phyloP scores from a whole-genome alignment of 208 protist genomes.

The Leishmania tropica region DNA sequence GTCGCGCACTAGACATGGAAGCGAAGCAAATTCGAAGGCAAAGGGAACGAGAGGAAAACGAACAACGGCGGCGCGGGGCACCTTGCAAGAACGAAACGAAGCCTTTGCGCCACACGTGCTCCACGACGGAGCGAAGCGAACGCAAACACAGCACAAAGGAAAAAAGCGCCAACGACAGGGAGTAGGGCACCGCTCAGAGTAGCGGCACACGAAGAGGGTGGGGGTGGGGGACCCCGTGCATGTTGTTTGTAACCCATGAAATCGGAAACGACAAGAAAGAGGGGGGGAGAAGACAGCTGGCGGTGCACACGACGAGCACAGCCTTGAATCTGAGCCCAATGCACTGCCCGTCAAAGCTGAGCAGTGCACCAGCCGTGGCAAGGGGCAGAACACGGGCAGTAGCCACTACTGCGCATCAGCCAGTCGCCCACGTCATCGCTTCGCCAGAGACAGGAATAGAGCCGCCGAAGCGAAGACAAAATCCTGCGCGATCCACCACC shows the following conservation, averaged over 20 bases:
- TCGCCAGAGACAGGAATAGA: not conserved
- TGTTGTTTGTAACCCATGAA: not conserved
- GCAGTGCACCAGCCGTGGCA: not conserved
- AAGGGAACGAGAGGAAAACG: constrained; percentile 2
- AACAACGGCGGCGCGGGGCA: not conserved
- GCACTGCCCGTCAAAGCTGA: not conserved
- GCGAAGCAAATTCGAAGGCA: not conserved
- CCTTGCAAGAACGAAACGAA: not conserved
- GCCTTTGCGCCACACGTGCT: not conserved
- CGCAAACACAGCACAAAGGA: not conserved
- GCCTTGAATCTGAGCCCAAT: not conserved
- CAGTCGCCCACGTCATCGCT: not conserved
- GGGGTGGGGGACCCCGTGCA: not conserved
- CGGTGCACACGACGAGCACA: not conserved
- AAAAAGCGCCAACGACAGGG: not conserved
- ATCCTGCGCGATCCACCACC: not conserved
- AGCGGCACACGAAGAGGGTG: not conserved
- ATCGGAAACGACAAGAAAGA: not conserved
- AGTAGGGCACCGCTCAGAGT: not conserved
- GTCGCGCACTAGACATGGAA: constrained; percentile 5
- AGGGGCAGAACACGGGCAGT: not conserved
- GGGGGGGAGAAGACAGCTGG: not conserved
- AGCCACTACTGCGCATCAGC: not conserved
- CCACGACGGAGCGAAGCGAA: not conserved
- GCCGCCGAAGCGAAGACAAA: not conserved